Evolutionary conservation across 2,329 filamentous ascomycete genomes (phyloP).

Genomic region (Botrytis fabae): DNA sequence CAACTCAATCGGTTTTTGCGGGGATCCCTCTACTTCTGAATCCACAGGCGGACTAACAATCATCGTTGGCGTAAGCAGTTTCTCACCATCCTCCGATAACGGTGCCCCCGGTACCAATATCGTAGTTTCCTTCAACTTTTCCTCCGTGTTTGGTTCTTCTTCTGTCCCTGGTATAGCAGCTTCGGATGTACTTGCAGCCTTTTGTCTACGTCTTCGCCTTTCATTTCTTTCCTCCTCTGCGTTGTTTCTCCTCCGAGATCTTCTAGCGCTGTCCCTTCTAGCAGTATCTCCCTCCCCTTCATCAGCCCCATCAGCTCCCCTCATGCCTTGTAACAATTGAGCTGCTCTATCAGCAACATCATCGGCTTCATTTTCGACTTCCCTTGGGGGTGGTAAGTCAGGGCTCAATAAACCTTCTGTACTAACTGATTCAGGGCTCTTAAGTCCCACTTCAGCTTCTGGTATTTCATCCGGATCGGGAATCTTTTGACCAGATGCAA

Average conservation of each 20-base stretch:
- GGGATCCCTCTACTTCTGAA: conserved; percentile 23
- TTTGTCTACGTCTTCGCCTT: conserved; percentile 66
- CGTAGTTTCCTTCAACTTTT: conserved; percentile 20
- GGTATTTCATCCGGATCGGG: conserved; percentile 68
- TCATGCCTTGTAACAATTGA: conserved; percentile 78
- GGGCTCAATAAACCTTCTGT: conserved; percentile 40
- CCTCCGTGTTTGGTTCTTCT: conserved; percentile 27
- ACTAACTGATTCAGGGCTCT: conserved; percentile 51
- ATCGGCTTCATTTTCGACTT: conserved; percentile 45
- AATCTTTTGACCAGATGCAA: conserved; percentile 87
- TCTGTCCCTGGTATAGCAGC: conserved; percentile 16
- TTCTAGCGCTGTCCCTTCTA: conserved; percentile 61
- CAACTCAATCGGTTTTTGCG: conserved; percentile 36
- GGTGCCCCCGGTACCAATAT: conserved; percentile 22
- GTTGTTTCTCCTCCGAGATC: conserved; percentile 58
- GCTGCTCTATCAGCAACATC: conserved; percentile 86
- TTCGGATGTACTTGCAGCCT: conserved; percentile 46
- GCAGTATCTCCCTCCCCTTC: conserved; percentile 52
- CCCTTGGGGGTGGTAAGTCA: conserved; percentile 30
- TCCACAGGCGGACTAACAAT: conserved; percentile 39
- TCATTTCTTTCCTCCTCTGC: conserved; percentile 76
- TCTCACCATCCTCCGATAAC: conserved; percentile 28
- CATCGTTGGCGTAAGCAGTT: conserved; percentile 35
- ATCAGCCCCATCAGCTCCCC: conserved; percentile 57
- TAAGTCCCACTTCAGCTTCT: conserved; percentile 53